Evolutionary conservation across 2,329 filamentous ascomycete genomes (phyloP), one percentile per base, ranked within the genome.

Genomic region (Drechslerella stenobrocha): DNA sequence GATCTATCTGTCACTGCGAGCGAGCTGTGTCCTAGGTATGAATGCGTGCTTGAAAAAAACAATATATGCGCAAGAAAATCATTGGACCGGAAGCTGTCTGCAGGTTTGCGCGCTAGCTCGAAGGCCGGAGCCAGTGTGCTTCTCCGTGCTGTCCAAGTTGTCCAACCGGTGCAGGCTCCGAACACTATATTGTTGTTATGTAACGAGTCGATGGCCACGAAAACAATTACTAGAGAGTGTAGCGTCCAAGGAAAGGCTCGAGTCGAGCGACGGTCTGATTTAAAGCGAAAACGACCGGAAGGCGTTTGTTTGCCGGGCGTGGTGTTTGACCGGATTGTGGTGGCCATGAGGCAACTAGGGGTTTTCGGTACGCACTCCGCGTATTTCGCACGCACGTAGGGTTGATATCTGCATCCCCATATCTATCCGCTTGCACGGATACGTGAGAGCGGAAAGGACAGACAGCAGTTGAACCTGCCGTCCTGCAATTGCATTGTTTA

Each of bases 21-120:
- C 37, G 8, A 30, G 34, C 34, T 15, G 8, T 37, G 4, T 13
- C 13, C 34, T 37, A 15, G 8, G 34, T n/a, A 18, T 42, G 37
- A 18, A 53, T 56, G 52, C 63, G 55, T 60, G 63, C 37, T 20
- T 48, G 26, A 47, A 42, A 45, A 32, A 50, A 48, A 53, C 47
- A 67, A 52, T 32, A 30, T 56, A 59, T 60, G 51, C 55, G 63
- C 63, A 47, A 55, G 44, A 67, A 34, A 60, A 59, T 47, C 59
- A 60, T 67, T 58, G 44, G 55, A 51, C 63, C 63, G 63, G 63
- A 60, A 67, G 59, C 60, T 51, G 50, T 45, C 50, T 60, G 56
- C 53, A 57, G 40, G 28, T 9, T 34, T 52, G 28, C 52, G 55
- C 57, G 47, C 46, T 32, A 58, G 34, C 37, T 40, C 37, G 26